Percentiles rank a stretch among this genome's conserved stretches.
Conservation (phyloP, 2,329 filamentous ascomycete genomes). For the Aspergillus fischeri region DNA sequence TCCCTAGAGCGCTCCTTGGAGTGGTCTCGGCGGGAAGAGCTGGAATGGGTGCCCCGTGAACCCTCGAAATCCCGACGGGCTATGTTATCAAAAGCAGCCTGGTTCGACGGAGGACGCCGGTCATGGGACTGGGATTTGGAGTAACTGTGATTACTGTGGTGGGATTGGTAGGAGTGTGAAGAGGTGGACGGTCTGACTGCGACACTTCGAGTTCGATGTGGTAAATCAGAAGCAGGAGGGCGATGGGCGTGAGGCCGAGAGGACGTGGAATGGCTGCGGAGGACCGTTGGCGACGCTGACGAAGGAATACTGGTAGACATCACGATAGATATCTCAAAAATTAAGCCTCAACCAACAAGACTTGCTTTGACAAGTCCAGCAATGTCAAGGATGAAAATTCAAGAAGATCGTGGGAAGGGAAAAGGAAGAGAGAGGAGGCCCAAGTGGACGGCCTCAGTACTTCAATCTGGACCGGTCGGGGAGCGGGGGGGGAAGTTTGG, state of each 20-base stretch:
- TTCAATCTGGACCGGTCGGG: conserved; percentile 17
- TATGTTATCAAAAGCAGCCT: conserved; percentile 48
- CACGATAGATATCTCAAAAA: conserved; percentile 15
- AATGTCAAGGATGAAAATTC: conserved; percentile 5
- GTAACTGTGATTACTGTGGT: conserved; percentile 29
- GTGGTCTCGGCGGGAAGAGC: conserved; percentile 57
- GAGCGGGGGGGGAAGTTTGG: conserved; percentile 17
- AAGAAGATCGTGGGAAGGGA: not conserved
- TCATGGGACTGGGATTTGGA: conserved; percentile 42
- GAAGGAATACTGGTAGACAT: conserved; percentile 46
- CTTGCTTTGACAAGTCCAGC: conserved; percentile 8
- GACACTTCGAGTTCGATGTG: conserved; percentile 45
- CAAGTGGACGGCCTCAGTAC: conserved; percentile 8
- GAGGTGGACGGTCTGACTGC: conserved; percentile 39
- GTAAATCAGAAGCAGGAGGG: conserved; percentile 39
- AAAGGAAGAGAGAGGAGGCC: conserved; percentile 7
- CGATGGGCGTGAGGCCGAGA: conserved; percentile 42
- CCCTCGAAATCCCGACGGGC: conserved; percentile 71
- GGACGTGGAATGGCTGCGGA: conserved; percentile 49
- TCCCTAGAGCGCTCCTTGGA: conserved; percentile 57
- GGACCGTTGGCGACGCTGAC: conserved; percentile 44
- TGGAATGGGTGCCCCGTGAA: conserved; percentile 58
- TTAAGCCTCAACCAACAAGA: conserved; percentile 9
- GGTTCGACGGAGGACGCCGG: conserved; percentile 45
- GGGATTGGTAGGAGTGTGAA: conserved; percentile 31